Evolutionary conservation across 441 rosid species (phyloP).

Genomic region (Cnidoscolus chayamansa): DNA sequence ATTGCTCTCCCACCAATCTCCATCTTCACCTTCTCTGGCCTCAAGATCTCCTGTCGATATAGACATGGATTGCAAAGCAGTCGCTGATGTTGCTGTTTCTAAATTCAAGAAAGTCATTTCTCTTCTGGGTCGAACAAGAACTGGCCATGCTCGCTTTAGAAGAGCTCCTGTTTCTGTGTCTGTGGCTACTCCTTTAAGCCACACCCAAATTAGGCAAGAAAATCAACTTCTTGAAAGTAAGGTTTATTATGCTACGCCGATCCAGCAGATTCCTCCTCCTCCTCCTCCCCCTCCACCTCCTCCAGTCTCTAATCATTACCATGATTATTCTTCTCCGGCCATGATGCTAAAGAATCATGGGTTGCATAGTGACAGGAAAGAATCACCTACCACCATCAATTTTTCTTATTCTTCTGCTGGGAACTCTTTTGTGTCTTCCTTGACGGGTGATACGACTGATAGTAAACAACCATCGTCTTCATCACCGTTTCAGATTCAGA

Average conservation of each 20-base stretch:
- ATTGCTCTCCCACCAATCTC: slow-evolving; percentile 45
- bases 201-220: slow-evolving; percentile 14
- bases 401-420: slow-evolving; percentile 58
- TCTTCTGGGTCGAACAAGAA: slow-evolving; percentile 70
- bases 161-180: slow-evolving; percentile 33
- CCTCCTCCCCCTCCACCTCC: slow-evolving; percentile 30
- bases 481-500: slow-evolving; percentile 43
- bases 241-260: slow-evolving; percentile 55
- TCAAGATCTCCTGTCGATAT: slow-evolving; percentile 38
- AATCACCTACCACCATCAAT: slow-evolving; percentile 49
- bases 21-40: slow-evolving; percentile 26
- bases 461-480: slow-evolving; percentile 45
- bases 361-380: slow-evolving; percentile 37
- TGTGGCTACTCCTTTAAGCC: slow-evolving; percentile 1
- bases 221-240: slow-evolving; percentile 27
- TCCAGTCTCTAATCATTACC: background rate
- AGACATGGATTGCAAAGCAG: slow-evolving; percentile 51
- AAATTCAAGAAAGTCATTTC: slow-evolving; percentile 80
- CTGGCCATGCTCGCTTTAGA: slow-evolving; percentile 92
- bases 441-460: slow-evolving; percentile 42
- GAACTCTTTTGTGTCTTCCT: slow-evolving; percentile 43
- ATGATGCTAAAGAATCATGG: slow-evolving; percentile 25
- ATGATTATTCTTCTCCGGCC: slow-evolving; percentile 18
- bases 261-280: slow-evolving; percentile 55
- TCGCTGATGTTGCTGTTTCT: slow-evolving; percentile 70